phyloP scores from a whole-genome alignment of 306 rosid genomes.

The Lagenaria siceraria region DNA sequence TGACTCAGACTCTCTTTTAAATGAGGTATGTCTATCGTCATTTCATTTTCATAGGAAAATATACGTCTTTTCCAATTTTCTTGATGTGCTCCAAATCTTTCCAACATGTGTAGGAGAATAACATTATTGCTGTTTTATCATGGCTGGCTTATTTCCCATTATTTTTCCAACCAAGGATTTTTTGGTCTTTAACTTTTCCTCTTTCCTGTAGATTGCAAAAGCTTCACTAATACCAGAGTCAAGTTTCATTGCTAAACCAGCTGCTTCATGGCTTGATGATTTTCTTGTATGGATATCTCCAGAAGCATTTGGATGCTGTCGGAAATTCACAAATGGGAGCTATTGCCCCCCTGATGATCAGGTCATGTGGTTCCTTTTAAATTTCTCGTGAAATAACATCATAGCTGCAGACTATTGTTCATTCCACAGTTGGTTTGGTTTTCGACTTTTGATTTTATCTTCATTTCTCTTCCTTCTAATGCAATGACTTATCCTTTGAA shows the following conservation, averaged over 20 bases:
- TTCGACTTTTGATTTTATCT: not conserved
- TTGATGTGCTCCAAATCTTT: not conserved
- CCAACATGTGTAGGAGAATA: not conserved
- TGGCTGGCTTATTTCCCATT: not conserved
- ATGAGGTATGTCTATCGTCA: slow-evolving; percentile 48
- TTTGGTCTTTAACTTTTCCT: slow-evolving; percentile 5
- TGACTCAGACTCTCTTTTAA: slow-evolving; percentile 76
- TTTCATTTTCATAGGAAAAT: not conserved
- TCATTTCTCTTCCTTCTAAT: not conserved
- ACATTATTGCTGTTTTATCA: not conserved
- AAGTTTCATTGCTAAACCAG: slow-evolving; percentile 93
- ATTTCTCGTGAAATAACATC: not conserved
- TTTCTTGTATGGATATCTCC: slow-evolving; percentile 98
- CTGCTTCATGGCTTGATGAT: slow-evolving; percentile 99
- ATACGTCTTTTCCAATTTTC: not conserved
- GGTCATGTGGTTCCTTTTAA: slow-evolving; percentile 25
- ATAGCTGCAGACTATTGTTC: not conserved
- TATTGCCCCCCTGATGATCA: slow-evolving; percentile 97
- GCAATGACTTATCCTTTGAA: not conserved
- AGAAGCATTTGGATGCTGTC: slow-evolving; percentile 99
- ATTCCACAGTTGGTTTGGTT: not conserved
- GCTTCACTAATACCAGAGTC: slow-evolving; percentile 70
- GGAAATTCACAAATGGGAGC: slow-evolving; percentile 77
- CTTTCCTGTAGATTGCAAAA: slow-evolving; percentile 50
- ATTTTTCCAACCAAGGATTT: not conserved